phyloP scores from a whole-genome alignment of 805 yeast species.

The Teunomyces lycoperdinae region DNA sequence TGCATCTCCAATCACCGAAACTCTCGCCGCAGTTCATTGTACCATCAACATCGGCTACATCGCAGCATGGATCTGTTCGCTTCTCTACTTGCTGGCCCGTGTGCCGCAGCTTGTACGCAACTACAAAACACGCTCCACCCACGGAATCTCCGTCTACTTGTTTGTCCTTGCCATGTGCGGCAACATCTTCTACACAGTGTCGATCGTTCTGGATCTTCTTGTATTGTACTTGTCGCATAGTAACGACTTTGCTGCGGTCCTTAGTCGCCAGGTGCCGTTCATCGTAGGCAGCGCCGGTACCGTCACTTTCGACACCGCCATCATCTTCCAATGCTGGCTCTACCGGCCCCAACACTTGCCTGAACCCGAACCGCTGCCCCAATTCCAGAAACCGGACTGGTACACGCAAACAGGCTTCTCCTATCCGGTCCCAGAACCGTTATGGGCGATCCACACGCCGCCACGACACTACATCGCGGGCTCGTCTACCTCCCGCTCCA shows the following conservation, averaged over 20 bases:
- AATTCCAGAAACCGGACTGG: conserved; percentile 39
- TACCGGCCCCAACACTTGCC: conserved; percentile 15
- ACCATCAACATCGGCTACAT: conserved; percentile 17
- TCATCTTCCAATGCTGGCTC: conserved; percentile 33
- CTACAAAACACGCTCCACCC: conserved; percentile 25
- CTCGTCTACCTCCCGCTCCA: conserved; percentile 4
- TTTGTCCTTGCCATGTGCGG: conserved; percentile 37
- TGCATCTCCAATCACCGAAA: conserved; percentile 6
- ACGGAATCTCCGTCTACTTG: conserved; percentile 33
- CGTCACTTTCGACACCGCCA: conserved; percentile 24
- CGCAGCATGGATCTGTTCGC: conserved; percentile 35
- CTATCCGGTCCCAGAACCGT: not conserved
- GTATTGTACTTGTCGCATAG: conserved; percentile 17
- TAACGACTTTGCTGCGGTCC: conserved; percentile 10
- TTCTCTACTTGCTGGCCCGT: conserved; percentile 31
- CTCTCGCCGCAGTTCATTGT: not conserved
- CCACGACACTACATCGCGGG: conserved; percentile 7
- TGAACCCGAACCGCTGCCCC: conserved; percentile 3
- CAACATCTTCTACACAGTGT: conserved; percentile 32
- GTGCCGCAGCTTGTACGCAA: conserved; percentile 37
- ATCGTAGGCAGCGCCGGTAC: conserved; percentile 64
- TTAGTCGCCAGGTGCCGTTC: conserved; percentile 70
- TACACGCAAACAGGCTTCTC: conserved; percentile 22
- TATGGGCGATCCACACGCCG: not conserved
- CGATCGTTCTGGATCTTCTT: conserved; percentile 30